These are phyloP conservation scores for Entomortierella chlamydospora DNA, from an alignment of 192 early-diverging fungal species.

Conservation along the genomic window DNA sequence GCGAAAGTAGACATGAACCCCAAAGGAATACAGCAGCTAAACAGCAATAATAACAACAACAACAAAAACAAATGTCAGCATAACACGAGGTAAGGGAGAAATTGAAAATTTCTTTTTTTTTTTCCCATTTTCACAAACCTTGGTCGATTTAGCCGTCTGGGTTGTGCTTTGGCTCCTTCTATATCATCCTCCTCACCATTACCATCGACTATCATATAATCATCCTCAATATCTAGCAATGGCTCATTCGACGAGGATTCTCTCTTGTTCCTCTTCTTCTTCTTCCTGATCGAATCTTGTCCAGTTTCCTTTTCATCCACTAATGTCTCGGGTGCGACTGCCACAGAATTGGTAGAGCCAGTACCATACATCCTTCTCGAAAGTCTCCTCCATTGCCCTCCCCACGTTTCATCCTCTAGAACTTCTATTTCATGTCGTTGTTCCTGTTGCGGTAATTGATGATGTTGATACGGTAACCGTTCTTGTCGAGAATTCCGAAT, in stretches of 20 bases:
- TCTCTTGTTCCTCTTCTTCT: neutral
- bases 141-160: neutral
- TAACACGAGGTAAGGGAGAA: no score
- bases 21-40: slow-evolving; percentile 13
- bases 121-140: no score
- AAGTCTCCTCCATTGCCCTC: neutral
- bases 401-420: neutral
- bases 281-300: neutral
- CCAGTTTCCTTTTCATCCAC: neutral
- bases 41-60: neutral
- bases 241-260: neutral
- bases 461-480: neutral
- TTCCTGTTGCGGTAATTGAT: neutral
- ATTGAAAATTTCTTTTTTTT: no score
- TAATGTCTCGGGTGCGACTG: neutral
- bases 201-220: no score
- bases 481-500: no score
- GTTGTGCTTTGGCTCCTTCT: no score
- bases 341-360: neutral
- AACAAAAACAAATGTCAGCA: neutral
- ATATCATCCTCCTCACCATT: neutral
- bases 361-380: neutral
- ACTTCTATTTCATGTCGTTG: neutral
- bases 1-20: slow-evolving; percentile 1
- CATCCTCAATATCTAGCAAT: neutral